Conservation (phyloP, 495 filamentous ascomycete genomes). For the Tetracladium marchalianum region DNA sequence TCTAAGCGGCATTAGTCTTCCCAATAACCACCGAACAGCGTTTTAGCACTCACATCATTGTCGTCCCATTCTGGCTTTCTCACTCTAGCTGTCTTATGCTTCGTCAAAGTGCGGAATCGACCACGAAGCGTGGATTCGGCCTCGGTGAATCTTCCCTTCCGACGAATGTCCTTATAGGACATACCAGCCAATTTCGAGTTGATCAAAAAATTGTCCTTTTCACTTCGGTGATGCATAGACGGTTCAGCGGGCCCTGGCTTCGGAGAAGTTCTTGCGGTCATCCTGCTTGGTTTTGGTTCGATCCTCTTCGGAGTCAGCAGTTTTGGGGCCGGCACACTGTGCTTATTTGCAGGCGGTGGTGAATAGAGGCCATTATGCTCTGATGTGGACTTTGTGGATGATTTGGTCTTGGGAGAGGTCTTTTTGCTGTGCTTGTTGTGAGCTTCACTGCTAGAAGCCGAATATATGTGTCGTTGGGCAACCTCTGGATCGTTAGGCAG, state of each 20-base stretch:
- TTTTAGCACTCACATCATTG: slow-evolving; percentile 55
- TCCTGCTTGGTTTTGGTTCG: slow-evolving; percentile 3
- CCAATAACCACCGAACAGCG: neutral
- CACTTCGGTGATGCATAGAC: slow-evolving; percentile 12
- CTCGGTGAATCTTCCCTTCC: slow-evolving; percentile 53
- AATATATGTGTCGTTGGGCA: neutral
- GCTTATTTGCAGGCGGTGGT: neutral
- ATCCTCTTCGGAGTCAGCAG: slow-evolving; percentile 4
- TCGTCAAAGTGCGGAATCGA: slow-evolving; percentile 69
- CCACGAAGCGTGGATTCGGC: slow-evolving; percentile 85
- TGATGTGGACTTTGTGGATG: neutral
- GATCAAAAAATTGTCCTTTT: slow-evolving; percentile 56
- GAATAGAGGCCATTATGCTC: too few species aligned
- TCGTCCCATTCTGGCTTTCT: slow-evolving; percentile 70
- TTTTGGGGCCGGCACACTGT: neutral
- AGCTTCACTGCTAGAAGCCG: slow-evolving; percentile 3
- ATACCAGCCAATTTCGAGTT: slow-evolving; percentile 51
- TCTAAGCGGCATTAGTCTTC: slow-evolving; percentile 24
- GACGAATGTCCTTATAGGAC: slow-evolving; percentile 73
- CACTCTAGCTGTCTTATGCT: slow-evolving; percentile 60
- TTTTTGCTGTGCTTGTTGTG: slow-evolving; percentile 1
- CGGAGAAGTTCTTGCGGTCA: neutral
- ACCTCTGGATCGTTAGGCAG: slow-evolving; percentile 4
- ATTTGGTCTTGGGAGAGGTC: slow-evolving; percentile 3
- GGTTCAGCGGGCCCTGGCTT: neutral